These are phyloP conservation scores for Penicillium turbatum DNA, from an alignment of 495 filamentous ascomycete species.

Conservation along the genomic window DNA sequence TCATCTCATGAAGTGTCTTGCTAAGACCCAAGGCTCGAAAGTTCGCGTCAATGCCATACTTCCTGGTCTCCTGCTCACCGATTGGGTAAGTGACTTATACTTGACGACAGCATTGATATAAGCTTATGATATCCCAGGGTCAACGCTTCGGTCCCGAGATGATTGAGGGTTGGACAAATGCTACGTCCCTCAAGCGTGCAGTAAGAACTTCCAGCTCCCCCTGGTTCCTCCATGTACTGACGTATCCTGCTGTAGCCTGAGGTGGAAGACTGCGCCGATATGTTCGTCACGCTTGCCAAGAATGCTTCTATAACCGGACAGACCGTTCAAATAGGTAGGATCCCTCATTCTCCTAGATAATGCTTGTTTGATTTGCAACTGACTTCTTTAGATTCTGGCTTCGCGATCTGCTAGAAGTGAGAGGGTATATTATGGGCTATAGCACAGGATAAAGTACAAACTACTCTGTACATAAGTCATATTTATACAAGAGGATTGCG, in stretches of 20 bases:
- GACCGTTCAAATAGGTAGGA: slow-evolving; percentile 49
- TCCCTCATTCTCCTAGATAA: no score
- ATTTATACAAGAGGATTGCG: slow-evolving; percentile 35
- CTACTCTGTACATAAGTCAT: not conserved
- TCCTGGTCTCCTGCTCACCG: slow-evolving; percentile 65
- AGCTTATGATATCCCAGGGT: slow-evolving; percentile 32
- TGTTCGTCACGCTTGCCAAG: slow-evolving; percentile 49
- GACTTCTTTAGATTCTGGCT: slow-evolving; percentile 34
- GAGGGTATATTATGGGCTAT: slow-evolving; percentile 21
- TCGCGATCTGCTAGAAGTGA: slow-evolving; percentile 23
- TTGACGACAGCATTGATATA: not conserved
- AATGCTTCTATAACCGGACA: slow-evolving; percentile 58
- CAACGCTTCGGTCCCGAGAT: slow-evolving; percentile 40
- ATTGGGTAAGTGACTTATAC: slow-evolving; percentile 53
- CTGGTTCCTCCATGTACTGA: slow-evolving; percentile 9
- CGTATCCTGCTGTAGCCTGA: slow-evolving; percentile 36
- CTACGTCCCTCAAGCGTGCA: slow-evolving; percentile 39
- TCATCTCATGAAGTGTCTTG: slow-evolving; percentile 72
- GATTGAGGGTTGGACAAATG: slow-evolving; percentile 36
- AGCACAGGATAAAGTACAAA: slow-evolving; percentile 11
- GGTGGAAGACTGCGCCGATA: slow-evolving; percentile 53
- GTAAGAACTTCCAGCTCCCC: slow-evolving; percentile 25
- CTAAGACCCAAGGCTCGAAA: slow-evolving; percentile 60
- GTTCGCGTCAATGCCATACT: slow-evolving; percentile 63
- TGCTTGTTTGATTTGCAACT: not conserved